These are phyloP conservation scores for Linanthus parryae DNA, from an alignment of 148 eudicot species.

Conservation along the genomic window DNA sequence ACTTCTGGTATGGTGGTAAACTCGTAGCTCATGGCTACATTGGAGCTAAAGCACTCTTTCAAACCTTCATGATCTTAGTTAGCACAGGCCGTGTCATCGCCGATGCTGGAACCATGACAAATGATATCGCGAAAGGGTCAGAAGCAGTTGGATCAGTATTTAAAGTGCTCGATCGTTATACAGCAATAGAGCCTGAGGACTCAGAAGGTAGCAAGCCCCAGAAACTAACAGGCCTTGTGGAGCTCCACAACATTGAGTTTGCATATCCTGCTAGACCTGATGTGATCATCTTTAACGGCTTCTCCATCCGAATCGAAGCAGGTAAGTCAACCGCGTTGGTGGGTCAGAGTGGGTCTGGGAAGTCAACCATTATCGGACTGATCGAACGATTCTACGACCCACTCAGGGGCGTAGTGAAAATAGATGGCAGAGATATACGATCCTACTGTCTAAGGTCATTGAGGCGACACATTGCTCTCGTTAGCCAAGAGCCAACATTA, in stretches of 20 bases:
- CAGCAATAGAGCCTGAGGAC: conserved; percentile 4
- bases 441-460: conserved; percentile 1
- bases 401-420: conserved; percentile 6
- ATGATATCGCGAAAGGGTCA: conserved; percentile 10
- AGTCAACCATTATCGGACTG: conserved; percentile 5
- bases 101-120: conserved; percentile 1
- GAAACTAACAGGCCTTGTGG: neutral
- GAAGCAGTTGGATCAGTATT: conserved; percentile 9
- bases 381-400: conserved; percentile 6
- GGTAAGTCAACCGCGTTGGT: conserved; percentile 11
- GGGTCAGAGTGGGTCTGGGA: conserved; percentile 6
- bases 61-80: neutral
- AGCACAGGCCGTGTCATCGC: neutral
- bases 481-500: conserved; percentile 11
- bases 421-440: conserved; percentile 6
- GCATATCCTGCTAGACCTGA: conserved; percentile 10
- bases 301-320: conserved; percentile 6
- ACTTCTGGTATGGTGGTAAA: conserved; percentile 8
- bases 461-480: conserved; percentile 1
- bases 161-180: conserved; percentile 3
- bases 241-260: conserved; percentile 3
- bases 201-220: conserved; percentile 6
- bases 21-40: neutral
- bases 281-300: neutral
- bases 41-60: conserved; percentile 1